phyloP scores from a whole-genome alignment of 1,284 basidiomycete genomes.

The Trichosporon sp. region DNA sequence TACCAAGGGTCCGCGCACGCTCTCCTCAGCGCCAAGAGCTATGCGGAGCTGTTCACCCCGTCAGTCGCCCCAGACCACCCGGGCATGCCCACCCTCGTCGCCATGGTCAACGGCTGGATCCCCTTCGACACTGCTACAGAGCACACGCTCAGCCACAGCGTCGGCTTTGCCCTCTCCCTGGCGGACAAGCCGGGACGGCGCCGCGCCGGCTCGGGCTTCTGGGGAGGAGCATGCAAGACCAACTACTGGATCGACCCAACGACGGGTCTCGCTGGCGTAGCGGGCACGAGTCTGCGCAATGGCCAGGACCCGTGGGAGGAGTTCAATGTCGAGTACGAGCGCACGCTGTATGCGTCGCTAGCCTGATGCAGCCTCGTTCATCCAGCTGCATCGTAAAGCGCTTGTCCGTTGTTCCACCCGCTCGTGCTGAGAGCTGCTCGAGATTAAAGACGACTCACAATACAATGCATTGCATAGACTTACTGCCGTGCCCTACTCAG shows the following conservation, averaged over 20 bases:
- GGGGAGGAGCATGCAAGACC: constrained; percentile 31
- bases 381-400: neutral
- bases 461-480: too few species aligned
- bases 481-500: too few species aligned
- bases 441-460: too few species aligned
- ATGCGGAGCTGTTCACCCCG: constrained; percentile 22
- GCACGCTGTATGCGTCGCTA: neutral
- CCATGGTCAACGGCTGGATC: constrained; percentile 7
- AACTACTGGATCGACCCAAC: constrained; percentile 35
- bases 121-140: constrained; percentile 8
- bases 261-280: constrained; percentile 19
- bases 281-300: neutral
- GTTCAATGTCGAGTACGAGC: neutral
- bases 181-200: constrained; percentile 17
- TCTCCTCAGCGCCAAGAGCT: constrained; percentile 1
- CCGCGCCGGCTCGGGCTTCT: constrained; percentile 24
- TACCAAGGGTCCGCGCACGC: neutral
- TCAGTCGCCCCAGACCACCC: constrained; percentile 11
- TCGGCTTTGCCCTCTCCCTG: constrained; percentile 18
- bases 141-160: constrained; percentile 5
- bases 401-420: too few species aligned
- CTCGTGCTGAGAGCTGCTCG: too few species aligned
- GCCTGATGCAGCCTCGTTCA: neutral
- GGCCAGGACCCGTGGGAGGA: constrained; percentile 2
- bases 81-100: constrained; percentile 8